These are phyloP conservation scores for Amphirosellinia nigrospora DNA, from an alignment of 495 filamentous ascomycete species.

Conservation along the genomic window DNA sequence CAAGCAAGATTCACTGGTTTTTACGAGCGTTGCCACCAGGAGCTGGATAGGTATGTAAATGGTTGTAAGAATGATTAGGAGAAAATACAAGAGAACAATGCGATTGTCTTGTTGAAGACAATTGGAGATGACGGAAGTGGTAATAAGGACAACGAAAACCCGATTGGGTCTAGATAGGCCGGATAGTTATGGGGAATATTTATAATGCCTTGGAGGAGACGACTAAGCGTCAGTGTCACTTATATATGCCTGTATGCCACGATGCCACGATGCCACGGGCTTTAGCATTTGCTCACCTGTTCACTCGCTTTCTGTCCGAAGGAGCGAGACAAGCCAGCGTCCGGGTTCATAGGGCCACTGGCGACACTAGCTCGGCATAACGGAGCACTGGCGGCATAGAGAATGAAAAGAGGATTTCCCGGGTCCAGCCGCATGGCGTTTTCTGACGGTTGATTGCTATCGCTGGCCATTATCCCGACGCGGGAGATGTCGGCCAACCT, in stretches of 20 bases:
- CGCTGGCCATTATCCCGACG: slow-evolving; percentile 16
- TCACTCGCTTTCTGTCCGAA: background rate
- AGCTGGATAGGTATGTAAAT: background rate
- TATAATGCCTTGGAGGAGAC: slow-evolving; percentile 23
- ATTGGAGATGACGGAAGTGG: slow-evolving; percentile 15
- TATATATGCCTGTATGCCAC: too few relatives aligned
- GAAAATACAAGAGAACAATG: background rate
- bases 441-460: slow-evolving; percentile 13
- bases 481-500: slow-evolving; percentile 41
- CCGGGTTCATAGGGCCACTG: background rate
- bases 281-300: background rate
- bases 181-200: slow-evolving; percentile 19
- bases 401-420: slow-evolving; percentile 40
- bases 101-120: background rate
- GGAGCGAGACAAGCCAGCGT: background rate
- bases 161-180: slow-evolving; percentile 13
- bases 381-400: slow-evolving; percentile 12
- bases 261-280: slow-evolving; percentile 13
- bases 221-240: background rate
- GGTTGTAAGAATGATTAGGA: background rate
- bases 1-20: slow-evolving; percentile 19
- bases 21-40: background rate
- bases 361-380: slow-evolving; percentile 18
- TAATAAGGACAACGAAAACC: slow-evolving; percentile 5
- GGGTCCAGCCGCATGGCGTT: slow-evolving; percentile 25